Percentiles rank a stretch among this genome's conserved stretches.
Evolutionary conservation across 495 filamentous ascomycete species (phyloP).

Genomic region (Daldinia childiae): DNA sequence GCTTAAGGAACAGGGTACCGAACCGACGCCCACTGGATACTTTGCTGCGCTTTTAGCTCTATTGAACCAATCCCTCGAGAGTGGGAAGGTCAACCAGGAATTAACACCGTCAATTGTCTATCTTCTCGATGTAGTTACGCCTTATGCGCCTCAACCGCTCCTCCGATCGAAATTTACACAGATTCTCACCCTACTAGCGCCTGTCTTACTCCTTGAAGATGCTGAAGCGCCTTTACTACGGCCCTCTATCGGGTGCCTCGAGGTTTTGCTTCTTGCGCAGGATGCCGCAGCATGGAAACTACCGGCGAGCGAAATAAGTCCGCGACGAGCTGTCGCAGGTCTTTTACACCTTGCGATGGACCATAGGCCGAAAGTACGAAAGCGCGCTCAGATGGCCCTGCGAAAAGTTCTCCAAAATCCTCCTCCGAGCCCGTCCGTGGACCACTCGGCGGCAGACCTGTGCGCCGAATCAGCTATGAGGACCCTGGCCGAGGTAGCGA

Average conservation of each 20-base stretch:
- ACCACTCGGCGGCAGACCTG: slow-evolving; percentile 94
- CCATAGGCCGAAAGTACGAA: slow-evolving; percentile 92
- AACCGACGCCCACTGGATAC: slow-evolving; percentile 86
- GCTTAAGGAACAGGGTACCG: slow-evolving; percentile 82
- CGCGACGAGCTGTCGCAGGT: slow-evolving; percentile 88
- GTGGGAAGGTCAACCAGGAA: slow-evolving; percentile 78
- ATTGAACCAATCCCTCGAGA: slow-evolving; percentile 76
- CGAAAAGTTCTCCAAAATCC: slow-evolving; percentile 80
- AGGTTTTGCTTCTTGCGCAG: slow-evolving; percentile 86
- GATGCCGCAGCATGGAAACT: slow-evolving; percentile 89
- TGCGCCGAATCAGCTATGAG: slow-evolving; percentile 89
- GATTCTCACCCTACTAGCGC: slow-evolving; percentile 86
- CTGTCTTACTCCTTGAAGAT: slow-evolving; percentile 78
- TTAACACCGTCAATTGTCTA: slow-evolving; percentile 90
- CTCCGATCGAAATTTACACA: slow-evolving; percentile 92
- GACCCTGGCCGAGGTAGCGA: slow-evolving; percentile 74
- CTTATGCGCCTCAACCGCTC: slow-evolving; percentile 81
- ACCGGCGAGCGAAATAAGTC: slow-evolving; percentile 81
- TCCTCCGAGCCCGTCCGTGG: slow-evolving; percentile 87
- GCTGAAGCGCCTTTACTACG: slow-evolving; percentile 87
- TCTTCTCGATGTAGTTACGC: slow-evolving; percentile 89
- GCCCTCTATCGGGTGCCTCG: slow-evolving; percentile 91
- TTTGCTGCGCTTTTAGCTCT: slow-evolving; percentile 95
- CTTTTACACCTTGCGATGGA: slow-evolving; percentile 84
- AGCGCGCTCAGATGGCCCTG: slow-evolving; percentile 90